Conservation (phyloP, 257 asterid species). For the Fraxinus quadrangulata region DNA sequence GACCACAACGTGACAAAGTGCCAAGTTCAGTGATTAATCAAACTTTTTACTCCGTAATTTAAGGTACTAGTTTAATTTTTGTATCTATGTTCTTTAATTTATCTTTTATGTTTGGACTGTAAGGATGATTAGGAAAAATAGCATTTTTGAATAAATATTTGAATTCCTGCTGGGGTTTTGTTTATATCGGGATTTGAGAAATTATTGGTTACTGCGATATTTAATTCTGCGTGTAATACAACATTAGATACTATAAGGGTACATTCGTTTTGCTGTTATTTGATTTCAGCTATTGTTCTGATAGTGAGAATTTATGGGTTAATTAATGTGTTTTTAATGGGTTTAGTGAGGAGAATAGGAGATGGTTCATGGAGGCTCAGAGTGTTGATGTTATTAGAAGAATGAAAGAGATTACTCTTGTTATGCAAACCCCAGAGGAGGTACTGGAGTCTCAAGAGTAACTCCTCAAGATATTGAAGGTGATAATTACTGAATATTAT, state of each 20-base stretch:
- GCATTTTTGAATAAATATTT: neutral
- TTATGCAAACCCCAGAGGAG: constrained; percentile 81
- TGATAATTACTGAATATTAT: constrained; percentile 10
- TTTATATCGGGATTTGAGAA: too few species aligned
- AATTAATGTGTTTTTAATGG: neutral
- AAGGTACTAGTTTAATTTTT: constrained; percentile 40
- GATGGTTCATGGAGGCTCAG: constrained; percentile 94
- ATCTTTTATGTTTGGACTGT: neutral
- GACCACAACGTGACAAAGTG: too few species aligned
- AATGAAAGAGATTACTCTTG: constrained; percentile 86
- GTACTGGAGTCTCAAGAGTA: constrained; percentile 79
- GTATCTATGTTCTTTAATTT: neutral
- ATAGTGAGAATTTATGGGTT: neutral
- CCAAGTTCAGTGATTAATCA: too few species aligned
- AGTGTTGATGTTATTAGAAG: constrained; percentile 75
- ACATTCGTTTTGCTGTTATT: neutral
- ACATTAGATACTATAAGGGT: neutral
- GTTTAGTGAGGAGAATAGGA: constrained; percentile 81
- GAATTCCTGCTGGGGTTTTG: neutral
- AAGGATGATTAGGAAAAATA: neutral
- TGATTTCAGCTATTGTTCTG: constrained; percentile 14
- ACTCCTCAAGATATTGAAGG: constrained; percentile 84
- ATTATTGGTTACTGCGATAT: too few species aligned
- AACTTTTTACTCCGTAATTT: too few species aligned
- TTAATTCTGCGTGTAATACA: too few species aligned